Conservation (phyloP, 441 rosid species). For the Pelargonium australe region DNA sequence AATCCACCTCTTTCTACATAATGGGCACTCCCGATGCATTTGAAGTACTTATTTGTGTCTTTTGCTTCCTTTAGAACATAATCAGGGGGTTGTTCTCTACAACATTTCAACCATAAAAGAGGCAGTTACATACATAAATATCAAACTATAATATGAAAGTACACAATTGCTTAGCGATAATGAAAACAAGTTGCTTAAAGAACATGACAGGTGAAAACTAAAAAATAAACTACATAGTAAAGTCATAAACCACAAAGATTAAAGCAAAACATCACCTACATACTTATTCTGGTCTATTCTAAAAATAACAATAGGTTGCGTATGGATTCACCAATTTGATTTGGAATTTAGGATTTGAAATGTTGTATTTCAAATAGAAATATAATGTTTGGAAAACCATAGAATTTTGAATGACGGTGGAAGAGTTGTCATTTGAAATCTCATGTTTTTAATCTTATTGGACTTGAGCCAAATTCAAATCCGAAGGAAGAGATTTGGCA, state of each 20-base stretch:
- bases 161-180: slow-evolving; percentile 8
- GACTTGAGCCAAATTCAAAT: too few relatives aligned
- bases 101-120: slow-evolving; percentile 31
- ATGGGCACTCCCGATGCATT: slow-evolving; percentile 75
- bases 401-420: too few relatives aligned
- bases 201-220: neutral
- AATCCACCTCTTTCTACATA: slow-evolving; percentile 52
- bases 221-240: neutral
- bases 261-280: neutral
- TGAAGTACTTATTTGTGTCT: slow-evolving; percentile 78
- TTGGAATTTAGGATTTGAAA: too few relatives aligned
- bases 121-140: slow-evolving; percentile 14
- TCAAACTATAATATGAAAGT: slow-evolving; percentile 7
- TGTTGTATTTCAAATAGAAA: too few relatives aligned
- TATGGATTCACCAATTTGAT: too few relatives aligned
- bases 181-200: neutral
- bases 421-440: too few relatives aligned
- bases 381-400: too few relatives aligned
- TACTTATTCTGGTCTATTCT: neutral
- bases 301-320: neutral
- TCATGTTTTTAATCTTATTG: too few relatives aligned
- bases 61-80: slow-evolving; percentile 90
- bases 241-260: neutral
- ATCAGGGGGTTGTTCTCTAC: slow-evolving; percentile 95
- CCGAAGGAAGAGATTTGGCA: too few relatives aligned